phyloP scores from a whole-genome alignment of 768 basidiomycete genomes.

The Leccinum sublutescens region DNA sequence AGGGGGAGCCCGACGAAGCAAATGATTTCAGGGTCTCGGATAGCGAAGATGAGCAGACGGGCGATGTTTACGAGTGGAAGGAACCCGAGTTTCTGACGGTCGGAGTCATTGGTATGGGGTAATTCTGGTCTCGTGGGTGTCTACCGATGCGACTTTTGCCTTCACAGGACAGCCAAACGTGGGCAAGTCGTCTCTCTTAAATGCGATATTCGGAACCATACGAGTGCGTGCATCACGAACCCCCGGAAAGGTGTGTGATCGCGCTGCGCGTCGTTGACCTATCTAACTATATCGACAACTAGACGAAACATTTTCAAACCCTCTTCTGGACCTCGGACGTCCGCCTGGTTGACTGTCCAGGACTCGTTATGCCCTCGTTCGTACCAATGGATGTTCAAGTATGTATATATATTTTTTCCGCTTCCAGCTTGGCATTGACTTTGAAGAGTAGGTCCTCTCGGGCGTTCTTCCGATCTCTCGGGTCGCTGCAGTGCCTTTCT shows the following conservation, averaged over 20 bases:
- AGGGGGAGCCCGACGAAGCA: conserved; percentile 24
- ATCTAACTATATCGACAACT: background rate
- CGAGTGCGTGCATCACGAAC: conserved; percentile 85
- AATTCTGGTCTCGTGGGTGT: background rate
- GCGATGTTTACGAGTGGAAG: conserved; percentile 23
- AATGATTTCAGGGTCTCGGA: conserved; percentile 6
- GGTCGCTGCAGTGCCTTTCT: conserved; percentile 80
- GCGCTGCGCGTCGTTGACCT: background rate
- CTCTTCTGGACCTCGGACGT: conserved; percentile 85
- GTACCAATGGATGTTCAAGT: conserved; percentile 85
- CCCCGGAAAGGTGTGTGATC: conserved; percentile 68
- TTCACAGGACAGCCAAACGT: conserved; percentile 86
- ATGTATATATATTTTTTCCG: conserved; percentile 1
- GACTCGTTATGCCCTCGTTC: conserved; percentile 85
- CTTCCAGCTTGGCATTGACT: background rate
- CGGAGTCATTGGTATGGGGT: conserved; percentile 65
- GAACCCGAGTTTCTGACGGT: conserved; percentile 70
- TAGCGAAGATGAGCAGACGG: conserved; percentile 15
- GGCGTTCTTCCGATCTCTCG: conserved; percentile 79
- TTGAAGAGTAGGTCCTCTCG: conserved; percentile 31
- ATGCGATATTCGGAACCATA: conserved; percentile 82
- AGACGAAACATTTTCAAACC: conserved; percentile 97
- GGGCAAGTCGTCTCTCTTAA: conserved; percentile 90
- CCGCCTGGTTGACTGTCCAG: conserved; percentile 93
- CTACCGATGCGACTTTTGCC: background rate